Percentiles rank a stretch among this genome's conserved stretches.
phyloP scores from a whole-genome alignment of 805 yeast species.

The Ogataea nitratoaversa region DNA sequence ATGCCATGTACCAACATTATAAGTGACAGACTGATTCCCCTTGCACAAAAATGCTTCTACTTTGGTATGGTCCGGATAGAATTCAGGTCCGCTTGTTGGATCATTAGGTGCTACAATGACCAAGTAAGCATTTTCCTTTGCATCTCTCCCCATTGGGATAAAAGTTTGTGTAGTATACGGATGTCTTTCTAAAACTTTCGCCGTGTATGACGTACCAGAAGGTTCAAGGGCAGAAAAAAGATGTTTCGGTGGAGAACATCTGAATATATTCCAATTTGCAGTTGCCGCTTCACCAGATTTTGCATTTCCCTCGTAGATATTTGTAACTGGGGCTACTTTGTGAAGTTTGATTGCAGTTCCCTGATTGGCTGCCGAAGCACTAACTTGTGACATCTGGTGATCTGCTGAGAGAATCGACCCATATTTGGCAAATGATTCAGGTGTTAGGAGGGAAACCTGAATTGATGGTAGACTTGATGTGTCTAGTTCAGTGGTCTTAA shows the following conservation, averaged over 20 bases:
- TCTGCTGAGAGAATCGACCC: constrained; percentile 79
- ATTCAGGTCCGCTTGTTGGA: constrained; percentile 27
- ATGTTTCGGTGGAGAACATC: constrained; percentile 75
- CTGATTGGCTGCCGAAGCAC: constrained; percentile 66
- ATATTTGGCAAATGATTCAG: constrained; percentile 57
- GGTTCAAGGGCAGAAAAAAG: constrained; percentile 32
- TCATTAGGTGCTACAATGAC: constrained; percentile 74
- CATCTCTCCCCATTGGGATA: constrained; percentile 74
- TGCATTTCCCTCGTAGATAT: constrained; percentile 40
- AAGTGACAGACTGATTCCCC: constrained; percentile 88
- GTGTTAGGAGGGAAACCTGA: constrained; percentile 59
- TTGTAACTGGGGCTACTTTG: constrained; percentile 64
- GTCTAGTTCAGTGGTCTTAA: constrained; percentile 31
- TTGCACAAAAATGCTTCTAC: constrained; percentile 67
- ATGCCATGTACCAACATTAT: constrained; percentile 86
- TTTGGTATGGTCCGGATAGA: constrained; percentile 57
- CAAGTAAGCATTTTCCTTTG: constrained; percentile 50
- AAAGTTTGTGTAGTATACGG: constrained; percentile 88
- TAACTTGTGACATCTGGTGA: constrained; percentile 54
- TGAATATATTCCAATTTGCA: constrained; percentile 78
- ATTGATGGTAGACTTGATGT: constrained; percentile 20
- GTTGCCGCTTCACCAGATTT: constrained; percentile 46
- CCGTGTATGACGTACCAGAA: constrained; percentile 32
- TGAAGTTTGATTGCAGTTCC: constrained; percentile 87
- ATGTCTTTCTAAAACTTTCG: constrained; percentile 83